A percentile compares a stretch with the other conserved stretches of the same genome.
phyloP scores from a whole-genome alignment of 345 rosid genomes.

The Xanthoceras sorbifolium region DNA sequence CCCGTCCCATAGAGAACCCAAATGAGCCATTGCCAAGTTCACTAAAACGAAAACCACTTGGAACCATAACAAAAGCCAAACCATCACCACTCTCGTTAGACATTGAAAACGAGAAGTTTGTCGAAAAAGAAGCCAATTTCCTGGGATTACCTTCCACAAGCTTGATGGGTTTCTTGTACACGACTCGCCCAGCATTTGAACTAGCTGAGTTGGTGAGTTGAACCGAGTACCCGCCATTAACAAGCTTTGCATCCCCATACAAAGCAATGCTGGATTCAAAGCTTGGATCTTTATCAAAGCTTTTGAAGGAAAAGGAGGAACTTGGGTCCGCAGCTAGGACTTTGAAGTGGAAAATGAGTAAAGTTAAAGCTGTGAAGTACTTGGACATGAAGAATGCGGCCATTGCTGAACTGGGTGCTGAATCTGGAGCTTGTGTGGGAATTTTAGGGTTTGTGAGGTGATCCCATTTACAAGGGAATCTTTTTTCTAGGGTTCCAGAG shows the following conservation, averaged over 20 bases:
- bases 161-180: slow-evolving; percentile 73
- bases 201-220: slow-evolving; percentile 56
- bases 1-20: slow-evolving; percentile 46
- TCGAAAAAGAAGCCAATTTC: slow-evolving; percentile 56
- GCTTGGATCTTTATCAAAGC: slow-evolving; percentile 47
- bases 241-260: slow-evolving; percentile 63
- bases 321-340: slow-evolving; percentile 41
- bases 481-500: slow-evolving; percentile 25
- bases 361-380: slow-evolving; percentile 30
- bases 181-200: slow-evolving; percentile 55
- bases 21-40: slow-evolving; percentile 42
- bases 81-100: slow-evolving; percentile 51
- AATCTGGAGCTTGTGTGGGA: slow-evolving; percentile 24
- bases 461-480: slow-evolving; percentile 37
- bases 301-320: slow-evolving; percentile 51
- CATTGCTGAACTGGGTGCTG: slow-evolving; percentile 48
- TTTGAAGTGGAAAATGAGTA: slow-evolving; percentile 38
- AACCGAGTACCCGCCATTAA: slow-evolving; percentile 48
- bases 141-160: slow-evolving; percentile 47
- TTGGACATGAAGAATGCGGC: slow-evolving; percentile 39
- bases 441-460: slow-evolving; percentile 33
- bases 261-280: slow-evolving; percentile 56
- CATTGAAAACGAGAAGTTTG: slow-evolving; percentile 62
- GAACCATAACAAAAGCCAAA: slow-evolving; percentile 66
- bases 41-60: slow-evolving; percentile 40